Conservation (phyloP, 108 stramenopile genomes). For the Parietichytrium sp. region DNA sequence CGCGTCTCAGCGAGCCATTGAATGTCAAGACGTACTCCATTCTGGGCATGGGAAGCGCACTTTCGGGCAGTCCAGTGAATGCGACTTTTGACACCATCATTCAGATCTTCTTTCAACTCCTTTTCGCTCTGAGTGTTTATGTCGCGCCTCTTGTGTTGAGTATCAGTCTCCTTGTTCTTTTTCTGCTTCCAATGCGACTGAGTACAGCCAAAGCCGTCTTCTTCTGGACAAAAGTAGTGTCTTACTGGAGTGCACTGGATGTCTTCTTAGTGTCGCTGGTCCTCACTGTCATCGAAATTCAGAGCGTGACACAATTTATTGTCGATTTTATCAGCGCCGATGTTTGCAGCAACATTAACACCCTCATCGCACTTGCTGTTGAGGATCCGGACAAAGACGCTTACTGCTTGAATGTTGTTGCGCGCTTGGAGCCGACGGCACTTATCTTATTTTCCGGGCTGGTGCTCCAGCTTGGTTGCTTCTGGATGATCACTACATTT, state of each 20-base stretch:
- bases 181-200: not conserved
- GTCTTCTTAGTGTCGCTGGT: not conserved
- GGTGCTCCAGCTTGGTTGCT: not conserved
- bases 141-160: not conserved
- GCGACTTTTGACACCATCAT: not conserved
- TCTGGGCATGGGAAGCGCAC: not conserved
- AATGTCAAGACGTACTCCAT: not conserved
- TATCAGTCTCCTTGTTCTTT: not conserved
- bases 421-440: not conserved
- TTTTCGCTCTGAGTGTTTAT: not conserved
- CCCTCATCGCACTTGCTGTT: not conserved
- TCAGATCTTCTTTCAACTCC: not conserved
- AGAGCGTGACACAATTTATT: not conserved
- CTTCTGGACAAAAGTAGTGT: not conserved
- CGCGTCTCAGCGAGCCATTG: not conserved
- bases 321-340: not conserved
- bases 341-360: not conserved
- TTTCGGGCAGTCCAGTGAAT: not conserved
- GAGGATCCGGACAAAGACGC: not conserved
- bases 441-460: not conserved
- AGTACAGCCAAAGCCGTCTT: not conserved
- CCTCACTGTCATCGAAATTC: not conserved
- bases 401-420: not conserved
- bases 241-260: not conserved
- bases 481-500: not conserved